These are phyloP conservation scores for Cubamyces sp. DNA, from an alignment of 768 basidiomycete genomes.

Conservation along the genomic window DNA sequence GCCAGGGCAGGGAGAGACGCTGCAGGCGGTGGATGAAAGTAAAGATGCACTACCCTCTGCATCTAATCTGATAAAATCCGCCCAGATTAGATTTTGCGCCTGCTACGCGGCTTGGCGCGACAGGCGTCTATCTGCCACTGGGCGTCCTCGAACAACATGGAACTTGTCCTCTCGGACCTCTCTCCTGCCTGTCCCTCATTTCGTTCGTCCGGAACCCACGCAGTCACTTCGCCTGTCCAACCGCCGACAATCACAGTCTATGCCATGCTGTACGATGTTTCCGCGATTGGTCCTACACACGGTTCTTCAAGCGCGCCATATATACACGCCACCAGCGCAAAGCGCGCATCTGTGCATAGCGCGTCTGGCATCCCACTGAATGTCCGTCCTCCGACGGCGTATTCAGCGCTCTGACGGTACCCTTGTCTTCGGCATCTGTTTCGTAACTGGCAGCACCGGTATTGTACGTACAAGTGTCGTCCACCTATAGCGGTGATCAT, in stretches of 20 bases:
- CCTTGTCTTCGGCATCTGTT: neutral
- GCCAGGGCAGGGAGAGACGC: neutral
- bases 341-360: slow-evolving; percentile 1
- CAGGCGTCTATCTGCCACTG: slow-evolving; percentile 23
- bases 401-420: slow-evolving; percentile 4
- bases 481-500: slow-evolving; percentile 4
- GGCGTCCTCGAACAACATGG: neutral
- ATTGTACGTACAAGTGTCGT: slow-evolving; percentile 9
- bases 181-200: neutral
- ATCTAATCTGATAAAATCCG: slow-evolving; percentile 22
- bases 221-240: neutral
- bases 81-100: slow-evolving; percentile 17
- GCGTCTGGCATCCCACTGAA: neutral
- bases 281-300: neutral
- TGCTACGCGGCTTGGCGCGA: slow-evolving; percentile 4
- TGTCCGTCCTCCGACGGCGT: slow-evolving; percentile 2
- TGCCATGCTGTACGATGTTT: neutral
- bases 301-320: neutral
- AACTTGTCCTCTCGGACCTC: too few relatives aligned
- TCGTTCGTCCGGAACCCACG: neutral
- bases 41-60: neutral
- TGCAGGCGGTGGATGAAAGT: slow-evolving; percentile 7
- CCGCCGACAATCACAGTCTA: slow-evolving; percentile 1
- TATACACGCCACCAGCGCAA: slow-evolving; percentile 3
- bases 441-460: slow-evolving; percentile 3